A percentile compares a stretch with the other conserved stretches of the same genome.
phyloP scores from a whole-genome alignment of 2,329 filamentous ascomycete species.

The Clonostachys chloroleuca region DNA sequence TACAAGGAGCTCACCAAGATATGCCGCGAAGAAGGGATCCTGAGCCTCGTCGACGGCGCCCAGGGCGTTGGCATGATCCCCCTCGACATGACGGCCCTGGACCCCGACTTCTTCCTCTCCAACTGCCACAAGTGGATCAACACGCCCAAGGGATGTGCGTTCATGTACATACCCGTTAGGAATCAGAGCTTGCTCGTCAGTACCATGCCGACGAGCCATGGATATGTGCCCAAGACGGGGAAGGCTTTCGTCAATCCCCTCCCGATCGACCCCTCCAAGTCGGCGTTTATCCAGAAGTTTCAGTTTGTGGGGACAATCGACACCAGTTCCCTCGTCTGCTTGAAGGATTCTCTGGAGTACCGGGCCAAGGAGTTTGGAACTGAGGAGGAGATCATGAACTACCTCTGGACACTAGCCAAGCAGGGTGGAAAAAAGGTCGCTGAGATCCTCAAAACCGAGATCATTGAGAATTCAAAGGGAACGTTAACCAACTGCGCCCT shows the following conservation, averaged over 20 bases:
- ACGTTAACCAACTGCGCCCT: constrained; percentile 65
- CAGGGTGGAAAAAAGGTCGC: constrained; percentile 60
- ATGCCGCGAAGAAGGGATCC: constrained; percentile 62
- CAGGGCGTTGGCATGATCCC: constrained; percentile 79
- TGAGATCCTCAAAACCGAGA: constrained; percentile 59
- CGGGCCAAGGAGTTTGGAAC: constrained; percentile 66
- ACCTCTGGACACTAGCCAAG: constrained; percentile 58
- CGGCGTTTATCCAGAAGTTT: constrained; percentile 65
- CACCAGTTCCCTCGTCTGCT: constrained; percentile 64
- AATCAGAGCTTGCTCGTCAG: constrained; percentile 74
- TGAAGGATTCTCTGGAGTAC: constrained; percentile 69
- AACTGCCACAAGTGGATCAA: constrained; percentile 94
- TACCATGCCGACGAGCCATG: constrained; percentile 76
- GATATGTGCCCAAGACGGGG: constrained; percentile 52
- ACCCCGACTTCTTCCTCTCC: constrained; percentile 81
- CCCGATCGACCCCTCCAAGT: constrained; percentile 46
- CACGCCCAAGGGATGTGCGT: constrained; percentile 72
- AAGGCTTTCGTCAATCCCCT: constrained; percentile 23
- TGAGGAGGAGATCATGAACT: constrained; percentile 63
- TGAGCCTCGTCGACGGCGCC: constrained; percentile 79
- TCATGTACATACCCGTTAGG: constrained; percentile 72
- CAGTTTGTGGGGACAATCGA: constrained; percentile 76
- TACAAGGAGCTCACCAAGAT: constrained; percentile 62
- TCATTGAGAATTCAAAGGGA: constrained; percentile 61
- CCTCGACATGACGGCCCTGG: constrained; percentile 59